phyloP scores from a whole-genome alignment of 257 asterid genomes.

The Lantana camara region DNA sequence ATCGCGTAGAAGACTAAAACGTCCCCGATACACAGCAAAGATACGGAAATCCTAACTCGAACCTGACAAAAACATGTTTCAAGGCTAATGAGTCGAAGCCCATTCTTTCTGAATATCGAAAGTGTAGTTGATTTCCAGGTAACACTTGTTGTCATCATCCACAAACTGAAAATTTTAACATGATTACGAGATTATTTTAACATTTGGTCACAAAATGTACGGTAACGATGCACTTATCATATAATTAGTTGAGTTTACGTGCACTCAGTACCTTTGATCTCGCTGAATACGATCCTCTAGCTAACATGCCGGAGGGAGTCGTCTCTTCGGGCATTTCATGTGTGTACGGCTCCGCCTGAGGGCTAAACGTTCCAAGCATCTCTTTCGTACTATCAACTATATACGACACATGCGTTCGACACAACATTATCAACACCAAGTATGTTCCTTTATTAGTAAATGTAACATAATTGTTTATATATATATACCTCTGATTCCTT shows the following conservation, averaged over 20 bases:
- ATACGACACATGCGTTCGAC: no score
- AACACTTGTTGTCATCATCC: conserved; percentile 71
- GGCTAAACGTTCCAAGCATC: conserved; percentile 60
- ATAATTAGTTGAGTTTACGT: no score
- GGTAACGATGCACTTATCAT: no score
- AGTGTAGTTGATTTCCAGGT: conserved; percentile 62
- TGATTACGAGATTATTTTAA: neutral
- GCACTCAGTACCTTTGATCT: conserved; percentile 54
- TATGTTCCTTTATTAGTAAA: no score
- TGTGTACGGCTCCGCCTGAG: conserved; percentile 51
- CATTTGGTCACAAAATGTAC: no score
- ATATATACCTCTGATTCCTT: conserved; percentile 46
- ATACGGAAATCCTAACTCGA: no score
- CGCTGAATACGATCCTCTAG: conserved; percentile 56
- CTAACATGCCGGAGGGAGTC: conserved; percentile 55
- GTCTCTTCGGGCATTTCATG: conserved; percentile 54
- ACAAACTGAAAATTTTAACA: conserved; percentile 43
- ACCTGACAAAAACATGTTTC: no score
- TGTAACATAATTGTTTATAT: neutral
- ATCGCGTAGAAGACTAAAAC: no score
- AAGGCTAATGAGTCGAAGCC: conserved; percentile 28
- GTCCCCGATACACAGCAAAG: no score
- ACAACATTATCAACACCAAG: no score
- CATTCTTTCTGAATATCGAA: conserved; percentile 74
- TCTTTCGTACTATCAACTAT: conserved; percentile 50